Evolutionary conservation across 1,284 basidiomycete species (phyloP), one percentile per base, ranked within the genome.

Genomic region (Marasmius fiardii): DNA sequence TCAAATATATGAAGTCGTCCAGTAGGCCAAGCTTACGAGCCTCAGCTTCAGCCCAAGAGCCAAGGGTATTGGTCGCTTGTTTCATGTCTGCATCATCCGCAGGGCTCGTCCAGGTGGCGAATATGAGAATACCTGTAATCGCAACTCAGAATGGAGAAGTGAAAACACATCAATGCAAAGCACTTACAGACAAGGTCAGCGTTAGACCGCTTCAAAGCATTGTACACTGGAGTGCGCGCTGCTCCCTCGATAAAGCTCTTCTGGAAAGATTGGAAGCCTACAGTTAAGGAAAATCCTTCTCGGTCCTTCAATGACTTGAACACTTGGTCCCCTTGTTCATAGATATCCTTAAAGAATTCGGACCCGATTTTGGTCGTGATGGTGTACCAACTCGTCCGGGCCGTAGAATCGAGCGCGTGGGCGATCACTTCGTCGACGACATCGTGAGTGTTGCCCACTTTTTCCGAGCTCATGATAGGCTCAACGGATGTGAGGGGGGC

Each of bases 291-390:
- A 28, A 24, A 14, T 24, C 47, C 16, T 21, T 12, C 14, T 6
- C 31, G 24, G 47, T 49, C 18, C 1, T 28, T 39, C 26, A 43
- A n/a, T 2, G 12, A 2, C 41, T 18, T 50, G 49, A 14, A 53
- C 14, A 8, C 48, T 35, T 14, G 44, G n/a, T 28, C 21, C 54
- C 21, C 50, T 47, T 8, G 34, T n/a, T 21, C 21, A n/a, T n/a
- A 49, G 2, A 56, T n/a, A 18, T 56, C 45, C 33, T 24, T n/a
- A 5, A 47, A 26, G 21, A 59, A 56, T 3, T 34, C 31, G 3
- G 39, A 28, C 20, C 56, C 45, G 20, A 51, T 37, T 11, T 31
- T 45, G 1, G 56, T 24, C 20, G 51, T 51, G 1, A 59, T 18
- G 11, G 54, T 56, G 14, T 20, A 24, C 44, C 43, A 59, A 14